These are phyloP conservation scores for Eucalyptus decipiens DNA, from an alignment of 345 rosid genomes.

Conservation along the genomic window DNA sequence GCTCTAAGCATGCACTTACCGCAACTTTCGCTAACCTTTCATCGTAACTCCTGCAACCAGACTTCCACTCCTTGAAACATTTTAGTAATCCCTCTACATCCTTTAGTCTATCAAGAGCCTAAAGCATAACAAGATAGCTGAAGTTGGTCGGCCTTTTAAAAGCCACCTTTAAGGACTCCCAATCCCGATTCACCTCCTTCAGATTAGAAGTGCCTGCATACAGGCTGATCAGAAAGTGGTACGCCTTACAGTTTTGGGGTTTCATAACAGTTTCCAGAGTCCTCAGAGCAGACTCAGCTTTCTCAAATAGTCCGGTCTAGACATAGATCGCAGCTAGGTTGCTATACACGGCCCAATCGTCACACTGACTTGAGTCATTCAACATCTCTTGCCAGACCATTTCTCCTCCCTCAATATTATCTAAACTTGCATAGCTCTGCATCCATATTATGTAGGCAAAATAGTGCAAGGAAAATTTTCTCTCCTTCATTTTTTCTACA, in stretches of 20 bases:
- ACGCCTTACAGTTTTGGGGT: conserved; percentile 33
- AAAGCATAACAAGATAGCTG: conserved; percentile 49
- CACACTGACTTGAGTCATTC: conserved; percentile 5
- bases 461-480: conserved; percentile 8
- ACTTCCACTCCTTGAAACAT: conserved; percentile 60
- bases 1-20: conserved; percentile 30
- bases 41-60: conserved; percentile 40
- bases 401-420: conserved; percentile 41
- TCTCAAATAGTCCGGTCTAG: conserved; percentile 44
- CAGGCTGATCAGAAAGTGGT: conserved; percentile 61
- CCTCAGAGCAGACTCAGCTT: conserved; percentile 53
- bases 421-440: conserved; percentile 33
- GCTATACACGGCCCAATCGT: conserved; percentile 36
- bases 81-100: conserved; percentile 40
- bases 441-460: conserved; percentile 37
- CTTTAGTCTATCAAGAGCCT: conserved; percentile 40
- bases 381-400: conserved; percentile 33
- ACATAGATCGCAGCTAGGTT: conserved; percentile 55
- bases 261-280: conserved; percentile 41
- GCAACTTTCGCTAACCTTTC: conserved; percentile 37
- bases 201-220: conserved; percentile 38
- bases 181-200: conserved; percentile 43
- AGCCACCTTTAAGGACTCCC: conserved; percentile 36
- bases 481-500: conserved; percentile 44
- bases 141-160: conserved; percentile 21